These are phyloP conservation scores for Penicillium bialowiezense DNA, from an alignment of 495 filamentous ascomycete species.

Conservation along the genomic window DNA sequence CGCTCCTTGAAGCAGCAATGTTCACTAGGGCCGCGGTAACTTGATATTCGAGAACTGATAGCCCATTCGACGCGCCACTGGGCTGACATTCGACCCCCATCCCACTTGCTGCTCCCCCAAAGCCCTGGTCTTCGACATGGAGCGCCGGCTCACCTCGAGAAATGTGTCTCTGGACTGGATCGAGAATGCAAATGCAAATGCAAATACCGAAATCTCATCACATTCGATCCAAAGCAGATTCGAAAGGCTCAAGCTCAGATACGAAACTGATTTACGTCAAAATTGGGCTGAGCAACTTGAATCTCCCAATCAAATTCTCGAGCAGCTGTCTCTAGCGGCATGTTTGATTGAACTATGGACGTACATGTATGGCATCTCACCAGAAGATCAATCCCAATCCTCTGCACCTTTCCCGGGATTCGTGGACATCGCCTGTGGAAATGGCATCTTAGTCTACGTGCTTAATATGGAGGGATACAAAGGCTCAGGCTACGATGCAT, in stretches of 20 bases:
- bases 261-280: conserved; percentile 64
- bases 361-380: conserved; percentile 65
- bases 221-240: conserved; percentile 77
- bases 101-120: no score
- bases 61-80: no score
- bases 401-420: conserved; percentile 71
- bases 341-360: conserved; percentile 92
- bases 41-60: no score
- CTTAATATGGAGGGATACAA: conserved; percentile 76
- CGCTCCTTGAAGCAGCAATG: no score
- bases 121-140: not conserved
- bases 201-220: conserved; percentile 75
- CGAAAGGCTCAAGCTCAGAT: conserved; percentile 69
- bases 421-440: conserved; percentile 93
- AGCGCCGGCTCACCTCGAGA: conserved; percentile 1
- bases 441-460: conserved; percentile 87
- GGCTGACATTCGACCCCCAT: no score
- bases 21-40: no score
- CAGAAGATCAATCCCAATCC: conserved; percentile 15
- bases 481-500: conserved; percentile 90
- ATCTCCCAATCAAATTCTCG: conserved; percentile 88
- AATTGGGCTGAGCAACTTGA: conserved; percentile 84
- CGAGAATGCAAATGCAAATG: not conserved
- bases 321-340: conserved; percentile 87
- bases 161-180: not conserved